Base-by-base conservation (phyloP, 2,329 filamentous ascomycete species). In the Simplicillium aogashimaense region DNA sequence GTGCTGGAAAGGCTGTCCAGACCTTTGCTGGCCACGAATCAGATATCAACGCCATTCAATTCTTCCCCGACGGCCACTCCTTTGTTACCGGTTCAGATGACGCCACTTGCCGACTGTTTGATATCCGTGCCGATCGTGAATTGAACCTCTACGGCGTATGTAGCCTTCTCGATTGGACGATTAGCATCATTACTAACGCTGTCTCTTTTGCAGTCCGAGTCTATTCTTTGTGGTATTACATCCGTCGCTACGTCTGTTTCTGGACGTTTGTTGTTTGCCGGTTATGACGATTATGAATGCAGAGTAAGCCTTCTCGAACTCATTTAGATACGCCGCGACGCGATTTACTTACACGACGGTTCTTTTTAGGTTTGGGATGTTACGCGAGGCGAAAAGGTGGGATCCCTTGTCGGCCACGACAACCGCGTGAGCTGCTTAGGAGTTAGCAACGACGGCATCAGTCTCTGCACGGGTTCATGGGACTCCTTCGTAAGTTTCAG, bases 261-360 rank as follows among this genome's bases (percentile, higher is more conserved):
- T 43, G 92, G 92, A 43, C 81, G 92, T 59, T 71, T 98, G 55
- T 71, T 98, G 32, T 98, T 98, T 61, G 92, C 92, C 41, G 92
- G 92, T 51, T 98, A 98, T 57, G 92, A 98, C 57, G 92, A 98
- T 60, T 98, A 95, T 56, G 92, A 98, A 67, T 98, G 92, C 89
- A 98, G 97, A 83, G 90, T 95, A 70, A 56, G 78, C 28, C 39
- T 34, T 35, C 16, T 35, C 37, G 17, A 8, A 8, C 32, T 4
- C 14, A 20, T 38, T 44, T 56, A 41, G 50, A 35, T 18, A 9
- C 18, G 20, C 5, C 20, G 20, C 20, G 20, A 25, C 6, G 20
- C 20, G 20, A 25, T 25, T 25, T 25, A 9, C 20, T 25, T 25
- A 25, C 20, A 25, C 36, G 25, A 18, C 52, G 39, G 52, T 33